These are phyloP conservation scores for Penicillium coffeae DNA, from an alignment of 495 filamentous ascomycete species.

Conservation along the genomic window DNA sequence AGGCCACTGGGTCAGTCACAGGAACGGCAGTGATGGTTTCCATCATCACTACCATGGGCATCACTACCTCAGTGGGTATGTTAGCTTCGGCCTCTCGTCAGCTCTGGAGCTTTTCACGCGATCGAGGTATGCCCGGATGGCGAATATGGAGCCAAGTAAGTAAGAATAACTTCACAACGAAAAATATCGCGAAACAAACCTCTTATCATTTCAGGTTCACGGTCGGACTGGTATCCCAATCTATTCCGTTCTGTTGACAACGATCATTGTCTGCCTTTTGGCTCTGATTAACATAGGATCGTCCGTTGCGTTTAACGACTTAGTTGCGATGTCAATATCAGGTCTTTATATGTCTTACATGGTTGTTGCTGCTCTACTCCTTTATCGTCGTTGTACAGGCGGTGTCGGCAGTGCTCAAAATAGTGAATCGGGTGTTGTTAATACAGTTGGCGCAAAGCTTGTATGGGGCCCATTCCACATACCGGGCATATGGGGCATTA, in stretches of 20 bases:
- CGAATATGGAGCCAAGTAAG: constrained; percentile 1
- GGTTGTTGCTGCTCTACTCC: constrained; percentile 28
- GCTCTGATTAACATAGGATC: constrained; percentile 47
- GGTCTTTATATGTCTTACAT: constrained; percentile 44
- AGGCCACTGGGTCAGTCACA: constrained; percentile 33
- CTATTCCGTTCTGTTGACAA: constrained; percentile 37
- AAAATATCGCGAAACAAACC: constrained; percentile 28
- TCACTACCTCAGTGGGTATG: constrained; percentile 40
- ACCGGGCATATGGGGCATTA: constrained; percentile 24
- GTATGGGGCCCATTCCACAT: constrained; percentile 40
- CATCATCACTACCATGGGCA: constrained; percentile 41
- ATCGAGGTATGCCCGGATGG: constrained; percentile 10
- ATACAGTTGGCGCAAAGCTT: constrained; percentile 26
- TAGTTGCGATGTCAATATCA: constrained; percentile 41
- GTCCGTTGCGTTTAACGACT: constrained; percentile 42
- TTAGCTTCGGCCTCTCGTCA: constrained; percentile 49
- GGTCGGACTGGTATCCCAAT: constrained; percentile 30
- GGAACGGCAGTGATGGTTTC: constrained; percentile 44
- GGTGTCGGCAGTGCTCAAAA: constrained; percentile 13
- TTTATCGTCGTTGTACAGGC: constrained; percentile 34
- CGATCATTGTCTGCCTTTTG: constrained; percentile 33
- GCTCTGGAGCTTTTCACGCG: constrained; percentile 41
- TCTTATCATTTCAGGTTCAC: constrained; percentile 35
- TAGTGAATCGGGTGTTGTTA: constrained; percentile 17
- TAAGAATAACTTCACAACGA: constrained; percentile 43